Evolutionary conservation across 2,329 filamentous ascomycete genomes (phyloP), one percentile per base, ranked within the genome.

Genomic region (Penicillium oxalicum): DNA sequence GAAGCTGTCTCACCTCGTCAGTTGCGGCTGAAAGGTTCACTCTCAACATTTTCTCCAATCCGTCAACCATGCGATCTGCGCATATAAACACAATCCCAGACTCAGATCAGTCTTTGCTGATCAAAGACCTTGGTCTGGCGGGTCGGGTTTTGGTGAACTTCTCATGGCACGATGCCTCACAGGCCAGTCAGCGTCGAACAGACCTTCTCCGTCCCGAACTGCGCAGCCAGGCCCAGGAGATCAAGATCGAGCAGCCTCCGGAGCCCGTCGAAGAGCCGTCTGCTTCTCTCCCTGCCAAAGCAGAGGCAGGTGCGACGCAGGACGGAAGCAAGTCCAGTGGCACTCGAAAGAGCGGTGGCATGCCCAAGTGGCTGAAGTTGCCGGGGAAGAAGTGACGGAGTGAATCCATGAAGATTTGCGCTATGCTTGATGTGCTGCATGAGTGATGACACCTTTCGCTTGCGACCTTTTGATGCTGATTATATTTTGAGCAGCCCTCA

Each of bases 141-240:
- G 83, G 83, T 5, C 78, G 82, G 32, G 83, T 91, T 29, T 73
- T 95, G 7, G 73, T 96, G 38, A 91, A 85, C 51, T 79, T 95
- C 52, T 70, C 82, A 1, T 95, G 89, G 87, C 80, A 82, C 18
- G 78, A 84, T 40, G 74, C 68, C 34, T 86, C 83, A 1, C 74
- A 78, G n/a, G 61, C 71, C 1, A 71, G 76, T 9, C 61, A 61
- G 50, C 77, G 76, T 41, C 61, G 57, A 28, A 71, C 70, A 25
- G 72, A 78, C 12, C 81, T 87, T 45, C 68, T 93, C 48, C 84
- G 80, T 53, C 66, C 72, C 37, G 78, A 81, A 26, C 75, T 84
- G 45, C 78, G 80, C 27, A 75, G 77, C 45, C 75, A 80, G 60
- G 88, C 88, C 1, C 79, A 79, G 63, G 78, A 83, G 50, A 73